Percentiles rank a stretch among this genome's conserved stretches.
These are phyloP conservation scores for Trichomonas vaginalis DNA, from an alignment of 208 protist species.

Conservation along the genomic window DNA sequence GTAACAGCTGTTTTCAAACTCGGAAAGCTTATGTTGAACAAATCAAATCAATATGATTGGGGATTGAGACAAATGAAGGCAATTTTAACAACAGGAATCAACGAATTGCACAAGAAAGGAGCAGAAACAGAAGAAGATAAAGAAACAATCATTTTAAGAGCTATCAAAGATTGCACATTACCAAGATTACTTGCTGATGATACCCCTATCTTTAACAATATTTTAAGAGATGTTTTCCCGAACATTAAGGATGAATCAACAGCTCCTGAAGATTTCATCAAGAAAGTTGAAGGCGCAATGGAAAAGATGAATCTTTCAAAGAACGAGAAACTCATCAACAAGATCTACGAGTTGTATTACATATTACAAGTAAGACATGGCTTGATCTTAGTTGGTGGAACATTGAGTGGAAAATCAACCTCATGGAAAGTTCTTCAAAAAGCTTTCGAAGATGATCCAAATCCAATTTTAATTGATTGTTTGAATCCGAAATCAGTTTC, in stretches of 20 bases:
- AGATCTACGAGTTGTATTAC: conserved; percentile 54
- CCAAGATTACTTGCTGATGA: conserved; percentile 48
- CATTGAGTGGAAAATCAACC: conserved; percentile 58
- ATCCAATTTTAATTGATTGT: conserved; percentile 57
- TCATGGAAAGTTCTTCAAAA: conserved; percentile 61
- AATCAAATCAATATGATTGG: conserved; percentile 91
- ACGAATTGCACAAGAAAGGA: conserved; percentile 68
- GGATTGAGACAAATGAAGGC: conserved; percentile 92
- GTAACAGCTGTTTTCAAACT: conserved; percentile 84
- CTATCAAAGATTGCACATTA: conserved; percentile 54
- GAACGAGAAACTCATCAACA: background rate
- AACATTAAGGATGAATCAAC: conserved; percentile 18
- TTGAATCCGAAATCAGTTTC: conserved; percentile 88
- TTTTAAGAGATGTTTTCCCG: conserved; percentile 58
- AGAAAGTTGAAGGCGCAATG: conserved; percentile 21
- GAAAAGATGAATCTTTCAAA: background rate
- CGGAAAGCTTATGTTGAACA: conserved; percentile 76
- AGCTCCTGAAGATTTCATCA: conserved; percentile 28
- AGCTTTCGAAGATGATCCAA: conserved; percentile 80
- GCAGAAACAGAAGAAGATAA: conserved; percentile 61
- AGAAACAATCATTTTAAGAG: conserved; percentile 71
- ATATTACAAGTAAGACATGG: conserved; percentile 86
- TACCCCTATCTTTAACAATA: conserved; percentile 80
- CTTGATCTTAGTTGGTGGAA: conserved; percentile 83
- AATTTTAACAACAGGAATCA: conserved; percentile 76